Conservation (phyloP, 2,329 filamentous ascomycete genomes). For the Aureobasidium sp. region DNA sequence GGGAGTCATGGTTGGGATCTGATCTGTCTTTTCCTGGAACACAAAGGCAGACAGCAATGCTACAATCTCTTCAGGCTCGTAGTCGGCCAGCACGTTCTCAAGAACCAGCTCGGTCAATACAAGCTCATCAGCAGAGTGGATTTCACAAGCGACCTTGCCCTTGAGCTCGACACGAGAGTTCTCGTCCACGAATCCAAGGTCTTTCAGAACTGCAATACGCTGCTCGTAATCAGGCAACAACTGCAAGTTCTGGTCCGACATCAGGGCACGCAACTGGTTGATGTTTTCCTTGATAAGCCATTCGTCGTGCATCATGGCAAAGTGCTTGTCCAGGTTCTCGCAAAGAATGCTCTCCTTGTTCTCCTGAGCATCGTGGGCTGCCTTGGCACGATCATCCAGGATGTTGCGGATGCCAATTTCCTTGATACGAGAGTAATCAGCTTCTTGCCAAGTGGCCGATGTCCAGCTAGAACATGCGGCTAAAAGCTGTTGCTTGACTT, state of each 20-base stretch:
- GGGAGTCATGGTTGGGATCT: slow-evolving; percentile 70
- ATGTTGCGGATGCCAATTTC: slow-evolving; percentile 76
- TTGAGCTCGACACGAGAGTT: slow-evolving; percentile 86
- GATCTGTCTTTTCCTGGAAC: slow-evolving; percentile 93
- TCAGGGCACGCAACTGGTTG: slow-evolving; percentile 72
- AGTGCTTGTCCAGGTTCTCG: slow-evolving; percentile 79
- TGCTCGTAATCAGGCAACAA: slow-evolving; percentile 95
- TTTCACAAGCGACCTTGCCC: slow-evolving; percentile 96
- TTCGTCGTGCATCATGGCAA: slow-evolving; percentile 92
- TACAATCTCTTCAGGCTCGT: slow-evolving; percentile 93
- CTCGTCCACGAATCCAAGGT: slow-evolving; percentile 86
- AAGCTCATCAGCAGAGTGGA: slow-evolving; percentile 93
- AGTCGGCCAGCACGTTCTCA: slow-evolving; percentile 91
- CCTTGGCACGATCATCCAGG: slow-evolving; percentile 61
- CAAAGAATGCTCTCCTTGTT: slow-evolving; percentile 60
- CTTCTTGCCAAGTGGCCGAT: slow-evolving; percentile 70
- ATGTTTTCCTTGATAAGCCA: slow-evolving; percentile 97
- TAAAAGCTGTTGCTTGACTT: slow-evolving; percentile 62
- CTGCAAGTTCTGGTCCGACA: slow-evolving; percentile 94
- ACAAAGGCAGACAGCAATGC: slow-evolving; percentile 90
- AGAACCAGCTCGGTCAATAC: slow-evolving; percentile 93
- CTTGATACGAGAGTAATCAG: slow-evolving; percentile 74
- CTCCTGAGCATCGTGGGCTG: slow-evolving; percentile 56
- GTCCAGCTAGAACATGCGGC: slow-evolving; percentile 68
- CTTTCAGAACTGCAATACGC: slow-evolving; percentile 82